Conservation (phyloP, 495 filamentous ascomycete genomes). For the Aspergillus haitiensis region DNA sequence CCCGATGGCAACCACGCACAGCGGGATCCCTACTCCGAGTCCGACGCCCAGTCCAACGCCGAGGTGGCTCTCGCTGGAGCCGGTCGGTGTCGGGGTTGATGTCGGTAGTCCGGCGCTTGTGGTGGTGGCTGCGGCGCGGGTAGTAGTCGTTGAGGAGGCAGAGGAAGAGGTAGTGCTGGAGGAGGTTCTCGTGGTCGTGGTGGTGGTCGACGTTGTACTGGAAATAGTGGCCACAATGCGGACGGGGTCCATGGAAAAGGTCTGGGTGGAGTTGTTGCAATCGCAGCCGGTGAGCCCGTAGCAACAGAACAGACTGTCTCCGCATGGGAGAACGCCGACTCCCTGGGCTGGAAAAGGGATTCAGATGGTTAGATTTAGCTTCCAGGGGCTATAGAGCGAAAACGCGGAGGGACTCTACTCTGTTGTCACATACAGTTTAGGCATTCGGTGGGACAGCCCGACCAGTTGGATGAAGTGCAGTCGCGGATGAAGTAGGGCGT, state of each 20-base stretch:
- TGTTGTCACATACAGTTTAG: neutral
- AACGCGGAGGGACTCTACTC: no score
- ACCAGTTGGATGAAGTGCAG: neutral
- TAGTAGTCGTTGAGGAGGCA: neutral
- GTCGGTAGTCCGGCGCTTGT: no score
- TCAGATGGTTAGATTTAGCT: neutral
- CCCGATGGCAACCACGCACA: neutral
- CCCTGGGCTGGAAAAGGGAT: neutral
- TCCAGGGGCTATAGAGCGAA: neutral
- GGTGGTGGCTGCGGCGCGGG: neutral
- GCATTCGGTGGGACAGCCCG: neutral
- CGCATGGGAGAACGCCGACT: neutral
- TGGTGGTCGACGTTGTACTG: neutral
- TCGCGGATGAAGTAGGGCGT: neutral
- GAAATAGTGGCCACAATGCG: conserved; percentile 7
- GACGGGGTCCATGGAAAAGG: conserved; percentile 2
- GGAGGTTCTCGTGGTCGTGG: neutral
- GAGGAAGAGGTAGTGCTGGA: conserved; percentile 3
- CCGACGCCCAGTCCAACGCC: conserved; percentile 2
- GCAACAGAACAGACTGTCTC: conserved; percentile 1
- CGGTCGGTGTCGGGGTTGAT: no score
- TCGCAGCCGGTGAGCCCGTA: conserved; percentile 7
- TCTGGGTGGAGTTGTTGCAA: conserved; percentile 6
- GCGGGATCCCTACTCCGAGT: conserved; percentile 2
- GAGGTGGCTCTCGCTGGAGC: neutral